phyloP scores from a whole-genome alignment of 306 rosid genomes.

The Castanea mollissima region DNA sequence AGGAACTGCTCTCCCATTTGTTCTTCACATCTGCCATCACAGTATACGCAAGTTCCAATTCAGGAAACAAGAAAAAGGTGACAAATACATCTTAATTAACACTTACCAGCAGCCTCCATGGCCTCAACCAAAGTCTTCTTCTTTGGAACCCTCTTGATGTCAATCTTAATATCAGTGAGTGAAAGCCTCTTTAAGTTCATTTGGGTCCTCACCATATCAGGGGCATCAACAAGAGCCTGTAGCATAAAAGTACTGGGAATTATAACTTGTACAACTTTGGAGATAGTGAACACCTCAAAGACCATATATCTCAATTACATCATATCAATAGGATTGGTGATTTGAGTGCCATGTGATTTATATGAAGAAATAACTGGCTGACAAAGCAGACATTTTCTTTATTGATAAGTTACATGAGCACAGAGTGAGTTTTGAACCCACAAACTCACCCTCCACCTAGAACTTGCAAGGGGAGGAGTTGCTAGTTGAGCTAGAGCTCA shows the following conservation, averaged over 20 bases:
- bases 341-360: too few species aligned
- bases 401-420: too few species aligned
- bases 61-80: background rate
- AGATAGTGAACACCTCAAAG: background rate
- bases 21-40: slow-evolving; percentile 45
- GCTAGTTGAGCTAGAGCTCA: too few species aligned
- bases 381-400: too few species aligned
- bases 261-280: background rate
- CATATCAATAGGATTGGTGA: background rate
- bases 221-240: slow-evolving; percentile 52
- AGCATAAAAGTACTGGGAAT: background rate
- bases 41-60: background rate
- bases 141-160: slow-evolving; percentile 43
- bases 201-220: slow-evolving; percentile 52
- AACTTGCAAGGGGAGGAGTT: too few species aligned
- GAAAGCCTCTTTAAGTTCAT: slow-evolving; percentile 56
- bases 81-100: background rate
- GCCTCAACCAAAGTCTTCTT: slow-evolving; percentile 50
- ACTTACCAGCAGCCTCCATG: slow-evolving; percentile 44
- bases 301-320: background rate
- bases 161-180: slow-evolving; percentile 48
- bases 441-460: too few species aligned
- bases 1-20: slow-evolving; percentile 56
- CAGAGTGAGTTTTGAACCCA: too few species aligned
- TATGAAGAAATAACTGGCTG: rapidly evolving